Evolutionary conservation across 108 stramenopile species (phyloP).

Genomic region (Skeletonema grethae): DNA sequence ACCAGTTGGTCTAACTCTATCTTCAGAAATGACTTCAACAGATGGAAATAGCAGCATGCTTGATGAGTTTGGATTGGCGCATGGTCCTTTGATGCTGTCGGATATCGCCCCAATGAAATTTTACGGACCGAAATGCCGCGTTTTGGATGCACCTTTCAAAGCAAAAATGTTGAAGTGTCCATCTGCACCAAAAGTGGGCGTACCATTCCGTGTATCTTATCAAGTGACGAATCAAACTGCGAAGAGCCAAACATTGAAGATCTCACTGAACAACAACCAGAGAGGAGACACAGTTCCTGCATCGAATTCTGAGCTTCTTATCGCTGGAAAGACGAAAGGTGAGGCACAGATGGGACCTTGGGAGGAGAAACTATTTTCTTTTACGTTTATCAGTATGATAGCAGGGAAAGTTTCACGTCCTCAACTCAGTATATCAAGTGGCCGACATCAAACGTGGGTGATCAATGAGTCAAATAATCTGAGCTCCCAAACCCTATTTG

Average conservation of each 20-base stretch:
- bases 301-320: conserved; percentile 44
- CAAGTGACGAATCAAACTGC: conserved; percentile 63
- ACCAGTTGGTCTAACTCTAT: conserved; percentile 52
- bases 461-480: conserved; percentile 46
- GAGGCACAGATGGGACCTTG: conserved; percentile 60
- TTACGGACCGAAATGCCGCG: conserved; percentile 65
- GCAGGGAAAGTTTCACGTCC: conserved; percentile 62
- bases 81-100: conserved; percentile 68
- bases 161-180: conserved; percentile 50
- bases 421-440: conserved; percentile 51
- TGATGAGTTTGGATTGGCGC: conserved; percentile 45
- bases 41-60: not conserved
- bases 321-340: conserved; percentile 56
- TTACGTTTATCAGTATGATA: conserved; percentile 65
- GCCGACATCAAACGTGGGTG: conserved; percentile 70
- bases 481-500: conserved; percentile 34
- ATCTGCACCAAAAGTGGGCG: conserved; percentile 53
- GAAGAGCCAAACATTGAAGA: conserved; percentile 58
- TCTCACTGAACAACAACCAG: conserved; percentile 40
- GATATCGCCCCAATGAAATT: conserved; percentile 49
- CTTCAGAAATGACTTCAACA: conserved; percentile 25
- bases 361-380: conserved; percentile 58
- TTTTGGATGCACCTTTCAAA: conserved; percentile 72
- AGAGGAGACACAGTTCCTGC: conserved; percentile 7
- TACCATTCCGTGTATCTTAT: conserved; percentile 70